These are phyloP conservation scores for Fusarium sp. DNA, from an alignment of 2,329 filamentous ascomycete species.

Conservation along the genomic window DNA sequence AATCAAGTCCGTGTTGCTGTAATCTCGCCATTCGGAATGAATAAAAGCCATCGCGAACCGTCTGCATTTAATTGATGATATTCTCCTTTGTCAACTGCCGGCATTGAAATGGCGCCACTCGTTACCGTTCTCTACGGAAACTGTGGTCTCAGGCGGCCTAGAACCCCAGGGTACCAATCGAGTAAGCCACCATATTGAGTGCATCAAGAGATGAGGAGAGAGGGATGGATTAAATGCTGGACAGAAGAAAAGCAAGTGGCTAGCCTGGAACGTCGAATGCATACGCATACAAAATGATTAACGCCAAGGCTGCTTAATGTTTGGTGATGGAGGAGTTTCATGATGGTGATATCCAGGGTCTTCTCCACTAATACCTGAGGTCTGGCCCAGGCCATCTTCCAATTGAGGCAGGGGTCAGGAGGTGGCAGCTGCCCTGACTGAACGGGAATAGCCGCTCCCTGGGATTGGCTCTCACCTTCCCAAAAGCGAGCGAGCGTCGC, in stretches of 20 bases:
- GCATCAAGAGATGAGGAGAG: neutral
- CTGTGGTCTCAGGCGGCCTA: constrained; percentile 25
- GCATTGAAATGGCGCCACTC: constrained; percentile 27
- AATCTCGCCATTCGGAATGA: constrained; percentile 1
- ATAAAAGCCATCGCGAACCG: neutral
- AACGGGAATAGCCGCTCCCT: constrained; percentile 29
- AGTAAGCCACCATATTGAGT: constrained; percentile 21
- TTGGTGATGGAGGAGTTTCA: neutral
- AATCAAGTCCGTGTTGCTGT: neutral
- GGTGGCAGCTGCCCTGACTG: constrained; percentile 18
- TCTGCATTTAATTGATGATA: neutral
- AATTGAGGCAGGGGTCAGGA: constrained; percentile 39
- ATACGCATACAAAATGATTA: constrained; percentile 3
- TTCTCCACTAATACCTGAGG: constrained; percentile 9
- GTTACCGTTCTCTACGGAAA: constrained; percentile 1
- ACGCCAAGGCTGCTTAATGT: constrained; percentile 34
- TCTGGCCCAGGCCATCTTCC: constrained; percentile 8
- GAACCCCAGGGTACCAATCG: constrained; percentile 12
- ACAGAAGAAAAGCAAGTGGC: constrained; percentile 5
- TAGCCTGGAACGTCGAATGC: constrained; percentile 15
- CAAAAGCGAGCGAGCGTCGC: constrained; percentile 1
- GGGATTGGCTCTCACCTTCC: constrained; percentile 7
- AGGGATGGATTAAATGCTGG: neutral
- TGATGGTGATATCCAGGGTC: constrained; percentile 36
- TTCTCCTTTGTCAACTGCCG: constrained; percentile 27